phyloP scores from a whole-genome alignment of 2,329 filamentous ascomycete species.

The Trichoderma atrobrunneum region DNA sequence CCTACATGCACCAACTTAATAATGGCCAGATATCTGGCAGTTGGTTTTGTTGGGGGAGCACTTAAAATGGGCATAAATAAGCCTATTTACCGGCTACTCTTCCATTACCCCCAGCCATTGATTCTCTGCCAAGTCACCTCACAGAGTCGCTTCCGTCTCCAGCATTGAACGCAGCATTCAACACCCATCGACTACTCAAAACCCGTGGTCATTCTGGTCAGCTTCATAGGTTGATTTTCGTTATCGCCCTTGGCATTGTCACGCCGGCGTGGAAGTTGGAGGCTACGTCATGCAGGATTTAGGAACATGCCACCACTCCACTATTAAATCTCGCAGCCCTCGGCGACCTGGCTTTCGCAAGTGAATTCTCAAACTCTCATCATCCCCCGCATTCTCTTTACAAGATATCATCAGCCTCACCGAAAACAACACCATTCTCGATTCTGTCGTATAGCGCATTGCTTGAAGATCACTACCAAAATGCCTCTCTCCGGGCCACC shows the following conservation, averaged over 20 bases:
- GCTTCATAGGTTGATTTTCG: not conserved
- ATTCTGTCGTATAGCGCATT: not conserved
- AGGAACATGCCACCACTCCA: not conserved
- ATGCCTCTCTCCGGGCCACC: constrained; percentile 30
- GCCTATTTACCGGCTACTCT: not conserved
- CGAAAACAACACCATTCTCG: not conserved
- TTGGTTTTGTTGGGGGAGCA: not conserved
- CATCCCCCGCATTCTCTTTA: too few relatives aligned
- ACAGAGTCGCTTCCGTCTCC: not conserved
- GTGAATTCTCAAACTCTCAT: not conserved
- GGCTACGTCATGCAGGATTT: constrained; percentile 7
- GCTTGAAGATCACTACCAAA: not conserved
- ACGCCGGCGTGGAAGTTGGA: not conserved
- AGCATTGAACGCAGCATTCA: not conserved
- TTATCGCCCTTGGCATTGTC: too few relatives aligned
- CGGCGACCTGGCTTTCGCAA: not conserved
- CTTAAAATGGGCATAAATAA: not conserved
- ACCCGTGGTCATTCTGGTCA: not conserved
- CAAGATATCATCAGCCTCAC: not conserved
- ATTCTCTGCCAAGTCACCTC: not conserved
- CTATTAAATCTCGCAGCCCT: not conserved
- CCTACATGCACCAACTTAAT: not conserved
- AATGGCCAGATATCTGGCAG: not conserved
- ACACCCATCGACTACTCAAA: not conserved
- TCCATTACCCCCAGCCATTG: not conserved